Base-by-base conservation (phyloP, 805 yeast species). In the Teunomyces barrocoloradensis region DNA sequence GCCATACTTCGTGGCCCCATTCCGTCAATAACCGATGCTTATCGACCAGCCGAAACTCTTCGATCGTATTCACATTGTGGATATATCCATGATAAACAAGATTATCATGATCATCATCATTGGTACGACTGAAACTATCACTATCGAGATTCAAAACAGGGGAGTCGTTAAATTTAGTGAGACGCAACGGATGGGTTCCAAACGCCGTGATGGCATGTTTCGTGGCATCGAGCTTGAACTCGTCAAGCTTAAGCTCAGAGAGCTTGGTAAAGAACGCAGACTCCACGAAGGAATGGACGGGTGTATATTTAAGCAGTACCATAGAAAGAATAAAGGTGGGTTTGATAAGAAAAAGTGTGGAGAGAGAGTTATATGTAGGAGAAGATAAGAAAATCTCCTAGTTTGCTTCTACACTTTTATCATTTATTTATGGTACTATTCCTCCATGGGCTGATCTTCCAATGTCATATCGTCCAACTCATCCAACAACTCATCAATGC, bases 391-490 rank as follows among this genome's bases (percentile, higher is more conserved):
- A 25, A 25, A 25, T 6, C 25, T 7, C 5, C 9, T 23, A 6
- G 11, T 25, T 25, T 10, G 4, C 11, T 9, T 25, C 27, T 25
- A 25, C 27, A 25, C 7, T 15, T 39, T 13, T 5, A 18, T 41
- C 15, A 20, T 18, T 18, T 18, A 18, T 18, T 18, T 10, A 18
- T 18, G 17, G 5, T 13, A 15, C 21, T 20, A 32, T 30, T 48
- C 49, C 23, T 29, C 58, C 61, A 61, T 58, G 20, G 54, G 58
- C 10, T 60, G 58, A 54, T 80, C 89, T 35, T 85, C 90, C 65
- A 91, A 75, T 25, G 88, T 88, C 96, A 91, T 85, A 49, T 87
- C 97, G 58, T 90, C 97, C 59, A 94, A 76, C 65, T 94, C 99
- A 59, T 94, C 98, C 69, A 94, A 77, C 58, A 94, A 77, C 71